Evolutionary conservation across 768 basidiomycete genomes (phyloP).

Genomic region (Leccinellum luteum): DNA sequence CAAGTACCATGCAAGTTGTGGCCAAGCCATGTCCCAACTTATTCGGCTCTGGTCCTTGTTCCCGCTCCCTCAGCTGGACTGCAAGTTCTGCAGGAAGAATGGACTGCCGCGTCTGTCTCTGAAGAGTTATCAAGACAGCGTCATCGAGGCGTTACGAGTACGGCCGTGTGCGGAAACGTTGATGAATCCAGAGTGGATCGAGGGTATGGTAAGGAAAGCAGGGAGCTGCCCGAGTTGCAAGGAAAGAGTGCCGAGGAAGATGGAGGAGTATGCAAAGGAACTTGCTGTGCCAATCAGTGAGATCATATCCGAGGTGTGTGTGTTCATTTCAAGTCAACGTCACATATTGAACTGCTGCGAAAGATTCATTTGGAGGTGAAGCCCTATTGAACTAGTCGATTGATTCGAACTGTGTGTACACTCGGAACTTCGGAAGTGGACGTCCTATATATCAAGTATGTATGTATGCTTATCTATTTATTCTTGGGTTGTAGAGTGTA

Average conservation of each 20-base stretch:
- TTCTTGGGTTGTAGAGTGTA: slow-evolving; percentile 1
- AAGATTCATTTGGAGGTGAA: slow-evolving; percentile 30
- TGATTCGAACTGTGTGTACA: slow-evolving; percentile 12
- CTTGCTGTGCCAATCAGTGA: slow-evolving; percentile 26
- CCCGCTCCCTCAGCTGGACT: slow-evolving; percentile 31
- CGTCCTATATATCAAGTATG: not conserved
- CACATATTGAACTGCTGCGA: not conserved
- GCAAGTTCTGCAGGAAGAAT: slow-evolving; percentile 36
- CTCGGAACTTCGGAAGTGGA: not conserved
- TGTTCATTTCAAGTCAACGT: not conserved
- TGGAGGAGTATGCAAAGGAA: slow-evolving; percentile 30
- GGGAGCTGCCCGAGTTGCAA: slow-evolving; percentile 30
- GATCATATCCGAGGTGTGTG: slow-evolving; percentile 30
- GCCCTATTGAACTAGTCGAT: slow-evolving; percentile 24
- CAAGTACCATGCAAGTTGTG: slow-evolving; percentile 34
- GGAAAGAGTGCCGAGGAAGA: slow-evolving; percentile 31
- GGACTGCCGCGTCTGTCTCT: slow-evolving; percentile 31
- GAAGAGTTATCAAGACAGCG: slow-evolving; percentile 33
- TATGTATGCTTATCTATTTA: slow-evolving; percentile 4
- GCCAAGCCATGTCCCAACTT: slow-evolving; percentile 35
- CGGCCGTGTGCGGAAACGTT: slow-evolving; percentile 33
- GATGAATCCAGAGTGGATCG: slow-evolving; percentile 31
- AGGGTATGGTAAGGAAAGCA: slow-evolving; percentile 28
- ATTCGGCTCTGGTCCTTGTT: slow-evolving; percentile 31
- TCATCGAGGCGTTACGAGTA: slow-evolving; percentile 30